These are phyloP conservation scores for Fraxinus xanthoxyloides DNA, from an alignment of 305 asterid genomes.

Conservation along the genomic window DNA sequence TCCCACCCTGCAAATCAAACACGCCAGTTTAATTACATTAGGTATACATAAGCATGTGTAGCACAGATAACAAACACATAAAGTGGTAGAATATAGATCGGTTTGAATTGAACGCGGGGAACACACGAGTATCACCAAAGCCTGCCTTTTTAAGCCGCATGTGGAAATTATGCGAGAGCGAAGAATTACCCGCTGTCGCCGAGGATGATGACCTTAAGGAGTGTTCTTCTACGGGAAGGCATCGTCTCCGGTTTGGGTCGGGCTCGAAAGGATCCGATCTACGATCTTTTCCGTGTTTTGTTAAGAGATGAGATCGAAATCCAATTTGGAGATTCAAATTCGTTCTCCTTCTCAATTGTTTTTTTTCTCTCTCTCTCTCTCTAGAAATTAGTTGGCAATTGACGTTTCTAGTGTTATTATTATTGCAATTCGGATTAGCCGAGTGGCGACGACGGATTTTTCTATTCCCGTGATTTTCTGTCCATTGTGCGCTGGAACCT, in stretches of 20 bases:
- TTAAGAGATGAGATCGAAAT: conserved; percentile 17
- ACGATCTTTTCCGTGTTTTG: neutral
- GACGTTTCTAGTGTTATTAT: conserved; percentile 11
- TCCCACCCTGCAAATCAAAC: conserved; percentile 65
- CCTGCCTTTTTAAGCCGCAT: neutral
- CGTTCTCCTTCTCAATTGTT: neutral
- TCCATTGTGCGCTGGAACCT: neutral
- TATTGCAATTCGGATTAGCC: neutral
- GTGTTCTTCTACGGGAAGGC: conserved; percentile 92
- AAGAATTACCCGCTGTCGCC: conserved; percentile 87
- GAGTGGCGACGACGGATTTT: conserved; percentile 6
- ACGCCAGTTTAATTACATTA: neutral
- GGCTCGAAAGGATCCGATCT: conserved; percentile 26
- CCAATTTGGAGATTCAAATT: conserved; percentile 18
- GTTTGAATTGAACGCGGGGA: conserved; percentile 3
- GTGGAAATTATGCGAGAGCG: neutral
- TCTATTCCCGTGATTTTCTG: neutral
- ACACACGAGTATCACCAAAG: conserved; percentile 1
- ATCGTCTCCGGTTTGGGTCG: conserved; percentile 33
- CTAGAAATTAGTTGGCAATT: conserved; percentile 24
- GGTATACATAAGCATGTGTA: neutral
- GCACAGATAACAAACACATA: neutral
- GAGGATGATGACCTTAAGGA: conserved; percentile 94
- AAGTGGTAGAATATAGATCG: conserved; percentile 17
- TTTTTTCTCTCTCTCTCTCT: conserved; percentile 17